Evolutionary conservation across 805 yeast genomes (phyloP).

Genomic region (Pichia membranifaciens): DNA sequence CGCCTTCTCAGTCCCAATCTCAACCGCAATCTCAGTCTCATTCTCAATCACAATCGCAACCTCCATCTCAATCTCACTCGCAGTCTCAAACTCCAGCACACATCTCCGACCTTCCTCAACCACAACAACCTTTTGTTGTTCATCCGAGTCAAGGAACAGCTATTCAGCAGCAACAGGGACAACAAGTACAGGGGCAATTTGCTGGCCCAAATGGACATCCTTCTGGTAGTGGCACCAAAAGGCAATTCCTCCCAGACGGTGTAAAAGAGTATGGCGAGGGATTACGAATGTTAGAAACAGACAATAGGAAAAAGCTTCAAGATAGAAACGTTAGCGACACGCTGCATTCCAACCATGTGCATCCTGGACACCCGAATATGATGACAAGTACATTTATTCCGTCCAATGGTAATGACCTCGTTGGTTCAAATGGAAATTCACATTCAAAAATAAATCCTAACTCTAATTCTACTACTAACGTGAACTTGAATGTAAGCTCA

Average conservation of each 20-base stretch:
- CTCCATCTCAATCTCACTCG: neutral
- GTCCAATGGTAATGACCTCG: too few species aligned
- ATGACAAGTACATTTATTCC: neutral
- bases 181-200: constrained; percentile 14
- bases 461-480: constrained; percentile 18
- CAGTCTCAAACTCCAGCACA: neutral
- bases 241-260: constrained; percentile 4
- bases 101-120: neutral
- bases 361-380: neutral
- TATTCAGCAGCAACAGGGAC: constrained; percentile 11
- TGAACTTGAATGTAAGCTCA: constrained; percentile 11
- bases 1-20: constrained; percentile 2
- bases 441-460: neutral
- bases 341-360: neutral
- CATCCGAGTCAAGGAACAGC: neutral
- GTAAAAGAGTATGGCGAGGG: constrained; percentile 79
- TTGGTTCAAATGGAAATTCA: neutral
- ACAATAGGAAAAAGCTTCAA: constrained; percentile 58
- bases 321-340: neutral
- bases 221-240: constrained; percentile 7
- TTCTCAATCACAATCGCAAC: constrained; percentile 16
- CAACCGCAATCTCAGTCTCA: constrained; percentile 9
- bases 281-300: constrained; percentile 65
- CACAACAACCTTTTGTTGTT: neutral
- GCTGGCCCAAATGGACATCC: constrained; percentile 14